These are phyloP conservation scores for Dioscorea zingiberensis DNA, from an alignment of 106 monocot species.

Conservation along the genomic window DNA sequence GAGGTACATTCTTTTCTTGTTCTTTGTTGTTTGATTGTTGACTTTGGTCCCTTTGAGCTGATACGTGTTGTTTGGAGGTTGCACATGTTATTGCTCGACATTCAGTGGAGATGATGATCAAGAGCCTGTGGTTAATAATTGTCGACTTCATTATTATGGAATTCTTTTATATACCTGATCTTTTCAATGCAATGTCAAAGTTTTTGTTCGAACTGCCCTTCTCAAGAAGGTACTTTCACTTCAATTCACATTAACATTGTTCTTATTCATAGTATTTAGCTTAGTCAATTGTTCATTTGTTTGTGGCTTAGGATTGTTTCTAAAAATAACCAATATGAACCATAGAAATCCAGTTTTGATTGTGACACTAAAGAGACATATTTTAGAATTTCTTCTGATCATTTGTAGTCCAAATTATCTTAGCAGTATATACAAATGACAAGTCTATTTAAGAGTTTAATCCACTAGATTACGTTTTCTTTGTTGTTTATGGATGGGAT, in stretches of 20 bases:
- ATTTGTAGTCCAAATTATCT: too few species aligned
- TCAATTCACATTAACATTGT: neutral
- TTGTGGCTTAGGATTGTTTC: too few species aligned
- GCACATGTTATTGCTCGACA: conserved; percentile 90
- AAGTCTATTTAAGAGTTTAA: too few species aligned
- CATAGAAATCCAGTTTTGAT: too few species aligned
- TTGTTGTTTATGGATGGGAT: too few species aligned
- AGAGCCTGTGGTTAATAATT: conserved; percentile 67
- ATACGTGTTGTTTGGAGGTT: conserved; percentile 26
- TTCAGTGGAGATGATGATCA: conserved; percentile 69
- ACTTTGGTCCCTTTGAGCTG: neutral
- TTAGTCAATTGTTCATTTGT: too few species aligned
- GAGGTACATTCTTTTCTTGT: conserved; percentile 41
- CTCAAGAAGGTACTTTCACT: conserved; percentile 58
- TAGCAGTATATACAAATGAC: too few species aligned
- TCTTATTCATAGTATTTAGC: neutral
- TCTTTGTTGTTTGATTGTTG: neutral
- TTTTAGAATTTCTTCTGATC: too few species aligned
- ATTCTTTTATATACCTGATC: conserved; percentile 73
- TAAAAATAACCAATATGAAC: too few species aligned
- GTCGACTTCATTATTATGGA: conserved; percentile 65
- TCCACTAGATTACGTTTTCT: too few species aligned
- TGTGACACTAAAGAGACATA: too few species aligned
- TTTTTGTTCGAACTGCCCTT: conserved; percentile 83
- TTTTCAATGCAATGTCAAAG: conserved; percentile 64